Evolutionary conservation across 495 filamentous ascomycete genomes (phyloP), one percentile per base, ranked within the genome.

Genomic region (Patellaria atrata): DNA sequence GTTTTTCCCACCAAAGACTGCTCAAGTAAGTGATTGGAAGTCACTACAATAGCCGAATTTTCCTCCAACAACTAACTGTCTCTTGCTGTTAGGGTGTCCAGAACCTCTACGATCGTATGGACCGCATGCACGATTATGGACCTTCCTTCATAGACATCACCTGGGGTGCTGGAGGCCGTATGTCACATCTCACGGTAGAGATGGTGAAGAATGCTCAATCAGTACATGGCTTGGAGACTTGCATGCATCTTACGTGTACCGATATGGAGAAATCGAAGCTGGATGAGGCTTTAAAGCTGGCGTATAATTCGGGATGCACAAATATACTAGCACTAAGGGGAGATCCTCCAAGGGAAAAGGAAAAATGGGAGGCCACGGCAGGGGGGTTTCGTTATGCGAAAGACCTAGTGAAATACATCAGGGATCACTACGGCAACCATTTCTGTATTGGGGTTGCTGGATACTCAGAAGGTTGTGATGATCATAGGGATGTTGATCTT

Each of bases 1-100:
- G 61, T 99, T 93, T 67, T 99, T 96, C 60, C 87, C 91, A 28
- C 91, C 91, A n/a, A 99, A 99, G 63, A 99, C 91, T 1, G 87
- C 89, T 1, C 80, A 84, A 56, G 62, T 65, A 56, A 9, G 59
- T 29, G 10, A n/a, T n/a, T n/a, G n/a, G n/a, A n/a, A n/a, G n/a
- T n/a, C n/a, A n/a, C n/a, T n/a, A n/a, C n/a, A n/a, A n/a, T n/a
- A n/a, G n/a, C n/a, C n/a, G n/a, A 34, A 23, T 22, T 23, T 13
- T 8, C 31, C 14, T 17, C 2, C 2, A 9, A 5, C 15, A 15
- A 9, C 26, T 40, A 15, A 31, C 23, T 17, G 22, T 39, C 5
- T 23, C 21, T 27, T n/a, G 12, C n/a, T 13, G 30, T 12, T 56
- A 77, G 67, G 91, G 91, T 70, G 87, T 99, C 6, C 91, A 96